Evolutionary conservation across 225 moss, liverwort and hornwort genomes (phyloP).

Genomic region (Anthoceros angustus): DNA sequence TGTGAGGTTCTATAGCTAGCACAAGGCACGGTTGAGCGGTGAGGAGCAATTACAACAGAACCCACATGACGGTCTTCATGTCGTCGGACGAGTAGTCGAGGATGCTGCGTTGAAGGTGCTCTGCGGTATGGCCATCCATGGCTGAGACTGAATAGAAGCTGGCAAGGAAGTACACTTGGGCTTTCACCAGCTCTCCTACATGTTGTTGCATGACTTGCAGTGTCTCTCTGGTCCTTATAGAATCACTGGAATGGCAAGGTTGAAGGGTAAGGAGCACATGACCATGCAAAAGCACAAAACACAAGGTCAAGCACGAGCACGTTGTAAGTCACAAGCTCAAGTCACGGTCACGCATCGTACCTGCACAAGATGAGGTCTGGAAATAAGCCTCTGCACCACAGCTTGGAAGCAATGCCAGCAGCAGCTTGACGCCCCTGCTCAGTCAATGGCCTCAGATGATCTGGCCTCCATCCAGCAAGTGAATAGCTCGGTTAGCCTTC

Average conservation of each 20-base stretch:
- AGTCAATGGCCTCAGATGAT: constrained; percentile 93
- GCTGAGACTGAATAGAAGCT: constrained; percentile 98
- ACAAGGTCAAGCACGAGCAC: background rate
- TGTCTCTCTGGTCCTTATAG: constrained; percentile 83
- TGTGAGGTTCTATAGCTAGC: background rate
- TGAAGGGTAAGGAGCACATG: background rate
- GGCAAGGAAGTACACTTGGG: constrained; percentile 78
- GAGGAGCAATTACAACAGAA: constrained; percentile 8
- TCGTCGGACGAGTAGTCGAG: constrained; percentile 56
- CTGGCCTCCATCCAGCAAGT: constrained; percentile 22
- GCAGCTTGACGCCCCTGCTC: constrained; percentile 76
- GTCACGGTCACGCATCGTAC: constrained; percentile 18
- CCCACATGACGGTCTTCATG: constrained; percentile 75
- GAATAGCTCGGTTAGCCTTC: constrained; percentile 5
- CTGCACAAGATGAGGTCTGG: constrained; percentile 94
- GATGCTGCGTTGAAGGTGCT: constrained; percentile 80
- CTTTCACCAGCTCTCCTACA: constrained; percentile 37
- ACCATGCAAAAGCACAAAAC: background rate
- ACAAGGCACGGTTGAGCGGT: too few relatives aligned
- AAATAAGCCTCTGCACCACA: constrained; percentile 58
- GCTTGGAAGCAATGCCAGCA: constrained; percentile 61
- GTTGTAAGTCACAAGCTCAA: too few relatives aligned
- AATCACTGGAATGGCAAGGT: constrained; percentile 46
- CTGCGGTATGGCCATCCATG: constrained; percentile 94
- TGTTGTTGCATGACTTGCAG: constrained; percentile 79